phyloP scores from a whole-genome alignment of 2,329 filamentous ascomycete genomes.

The Fusarium pseudograminearum region DNA sequence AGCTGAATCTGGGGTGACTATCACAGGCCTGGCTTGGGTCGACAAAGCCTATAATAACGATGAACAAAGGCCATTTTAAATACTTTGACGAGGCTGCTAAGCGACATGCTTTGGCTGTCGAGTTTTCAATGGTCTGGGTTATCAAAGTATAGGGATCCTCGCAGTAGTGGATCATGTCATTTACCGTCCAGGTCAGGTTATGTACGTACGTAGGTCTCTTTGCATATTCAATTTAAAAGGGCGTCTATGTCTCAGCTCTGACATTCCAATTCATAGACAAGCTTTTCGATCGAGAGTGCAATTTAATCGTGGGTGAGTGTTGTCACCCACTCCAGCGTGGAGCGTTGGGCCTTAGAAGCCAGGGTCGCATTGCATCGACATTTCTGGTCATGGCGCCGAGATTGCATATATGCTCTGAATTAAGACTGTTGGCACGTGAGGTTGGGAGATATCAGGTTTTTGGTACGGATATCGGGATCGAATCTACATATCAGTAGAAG shows the following conservation, averaged over 20 bases:
- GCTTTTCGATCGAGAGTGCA: conserved; percentile 6
- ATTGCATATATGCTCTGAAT: conserved; percentile 27
- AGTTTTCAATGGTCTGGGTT: not conserved
- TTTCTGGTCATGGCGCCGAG: conserved; percentile 35
- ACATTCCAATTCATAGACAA: conserved; percentile 20
- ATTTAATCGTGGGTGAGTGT: not conserved
- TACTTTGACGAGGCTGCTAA: not conserved
- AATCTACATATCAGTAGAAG: not conserved
- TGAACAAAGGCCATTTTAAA: not conserved
- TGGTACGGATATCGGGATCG: not conserved
- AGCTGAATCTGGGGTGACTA: not conserved
- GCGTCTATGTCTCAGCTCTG: conserved; percentile 8
- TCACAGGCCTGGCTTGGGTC: not conserved
- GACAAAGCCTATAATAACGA: not conserved
- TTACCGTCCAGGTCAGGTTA: not conserved
- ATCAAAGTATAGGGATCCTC: not conserved
- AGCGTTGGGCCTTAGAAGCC: conserved; percentile 3
- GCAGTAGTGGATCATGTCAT: not conserved
- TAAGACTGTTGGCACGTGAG: conserved; percentile 28
- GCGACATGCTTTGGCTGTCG: not conserved
- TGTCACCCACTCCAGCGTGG: not conserved
- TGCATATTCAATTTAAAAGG: not conserved
- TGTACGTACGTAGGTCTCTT: not conserved
- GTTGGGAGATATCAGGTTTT: conserved; percentile 6
- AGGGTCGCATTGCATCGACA: conserved; percentile 26